Percentiles rank a stretch among this genome's conserved stretches.
These are phyloP conservation scores for Xylariaceae sp. DNA, from an alignment of 2,329 filamentous ascomycete species.

Conservation along the genomic window DNA sequence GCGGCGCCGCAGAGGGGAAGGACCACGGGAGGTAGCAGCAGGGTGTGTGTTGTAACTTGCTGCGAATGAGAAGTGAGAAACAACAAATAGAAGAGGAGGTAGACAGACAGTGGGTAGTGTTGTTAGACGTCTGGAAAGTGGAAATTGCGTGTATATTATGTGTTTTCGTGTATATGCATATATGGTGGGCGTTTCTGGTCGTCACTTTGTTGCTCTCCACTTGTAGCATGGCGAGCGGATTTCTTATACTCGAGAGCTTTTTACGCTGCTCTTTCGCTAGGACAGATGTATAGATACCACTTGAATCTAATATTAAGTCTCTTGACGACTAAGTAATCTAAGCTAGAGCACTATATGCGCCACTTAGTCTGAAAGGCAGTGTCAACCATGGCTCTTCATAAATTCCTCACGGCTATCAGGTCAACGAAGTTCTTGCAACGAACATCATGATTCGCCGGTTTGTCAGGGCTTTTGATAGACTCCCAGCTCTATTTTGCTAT, in stretches of 20 bases:
- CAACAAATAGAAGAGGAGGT: background rate
- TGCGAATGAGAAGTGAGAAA: background rate
- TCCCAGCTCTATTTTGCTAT: background rate
- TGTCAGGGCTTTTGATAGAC: background rate
- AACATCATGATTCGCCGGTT: background rate
- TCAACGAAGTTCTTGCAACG: no score
- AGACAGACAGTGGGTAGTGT: background rate
- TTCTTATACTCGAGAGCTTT: conserved; percentile 10
- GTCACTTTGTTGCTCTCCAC: background rate
- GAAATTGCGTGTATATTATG: background rate
- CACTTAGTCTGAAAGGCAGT: no score
- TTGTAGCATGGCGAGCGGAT: conserved; percentile 11
- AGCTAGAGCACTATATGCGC: no score
- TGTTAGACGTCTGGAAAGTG: background rate
- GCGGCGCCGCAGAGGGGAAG: no score
- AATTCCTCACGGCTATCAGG: no score
- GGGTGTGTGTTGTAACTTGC: background rate
- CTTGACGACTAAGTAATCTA: background rate
- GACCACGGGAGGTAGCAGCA: background rate
- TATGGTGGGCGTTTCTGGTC: conserved; percentile 24
- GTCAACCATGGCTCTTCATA: no score
- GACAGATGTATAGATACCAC: background rate
- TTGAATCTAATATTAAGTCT: background rate
- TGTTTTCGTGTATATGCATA: conserved; percentile 13
- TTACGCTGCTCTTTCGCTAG: conserved; percentile 7